Evolutionary conservation across 2,329 filamentous ascomycete genomes (phyloP), one percentile per base, ranked within the genome.

Genomic region (Pseudogymnoascus sp.): DNA sequence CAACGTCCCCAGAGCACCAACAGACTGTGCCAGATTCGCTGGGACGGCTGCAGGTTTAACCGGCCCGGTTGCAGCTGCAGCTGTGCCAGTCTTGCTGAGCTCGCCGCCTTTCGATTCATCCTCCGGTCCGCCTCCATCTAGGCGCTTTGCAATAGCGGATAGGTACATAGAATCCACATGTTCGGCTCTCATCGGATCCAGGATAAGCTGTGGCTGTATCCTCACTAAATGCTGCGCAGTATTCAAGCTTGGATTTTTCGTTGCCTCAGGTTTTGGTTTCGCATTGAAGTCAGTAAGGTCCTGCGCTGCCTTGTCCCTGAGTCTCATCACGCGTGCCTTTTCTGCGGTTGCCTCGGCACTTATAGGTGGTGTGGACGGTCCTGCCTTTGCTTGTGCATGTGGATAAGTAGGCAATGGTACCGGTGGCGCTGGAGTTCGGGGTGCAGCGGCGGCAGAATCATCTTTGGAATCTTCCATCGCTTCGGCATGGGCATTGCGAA

Each of bases 171-270:
- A 89, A 74, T 96, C 91, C 50, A 87, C 80, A 12, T 89, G 86
- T 1, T 87, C 90, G 1, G 91, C 88, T 66, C 88, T 87, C 65
- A 89, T 89, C 1, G 92, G 90, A 63, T 89, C 87, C 20, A 89
- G 78, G 63, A 96, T 89, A 61, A 93, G 78, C 68, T 88, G 84
- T 2, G 88, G 86, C 6, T 77, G 73, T 25, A 86, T 74, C 43
- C 78, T 77, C 7, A 78, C 75, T n/a, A 87, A 78, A 70, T 87
- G 83, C 14, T 77, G 72, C 12, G 84, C 79, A 43, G 76, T 72
- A 71, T 86, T 87, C 62, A 78, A 70, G 11, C 81, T 83, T 0
- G 84, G 83, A 69, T 84, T 79, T 1, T 72, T 68, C 0, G 84
- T 86, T 9, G 75, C 73, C 3, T 74, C 67, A 5, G 85, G 84